Base-by-base conservation (phyloP, 2,329 filamentous ascomycete species). In the Myriosclerotinia curreyana region DNA sequence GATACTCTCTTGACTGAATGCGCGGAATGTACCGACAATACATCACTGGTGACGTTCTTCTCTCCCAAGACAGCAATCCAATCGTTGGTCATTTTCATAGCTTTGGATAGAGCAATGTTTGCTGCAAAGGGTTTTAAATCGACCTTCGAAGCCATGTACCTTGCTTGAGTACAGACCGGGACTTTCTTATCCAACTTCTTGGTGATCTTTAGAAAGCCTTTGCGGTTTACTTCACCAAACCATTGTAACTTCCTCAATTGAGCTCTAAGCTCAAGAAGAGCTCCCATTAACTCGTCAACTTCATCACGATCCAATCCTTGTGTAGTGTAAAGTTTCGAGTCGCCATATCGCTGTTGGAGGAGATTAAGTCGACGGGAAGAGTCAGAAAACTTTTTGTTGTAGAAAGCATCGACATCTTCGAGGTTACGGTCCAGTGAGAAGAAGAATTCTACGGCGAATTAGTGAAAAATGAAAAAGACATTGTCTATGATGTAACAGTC, bases 131-230 rank as follows among this genome's bases (percentile, higher is more conserved):
- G 86, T 69, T 88, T 88, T 2, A 91, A 88, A 70, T 96, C 91
- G 64, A 99, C 94, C 78, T 96, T 96, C 54, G 92, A 92, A 49
- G 90, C 86, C 66, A 99, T 82, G 74, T 98, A 99, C 65, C 87
- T 86, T 74, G 91, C 87, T 79, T 97, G 93, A 0, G 91, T 88
- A 59, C 87, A 84, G 4, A 87, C 85, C 1, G 89, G 83, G 3
- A 97, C 85, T 79, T 96, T 97, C 79, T 99, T 99, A 78, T 99
- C 95, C 53, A 97, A 81, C 78, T 99, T 99, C 81, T 99, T 99
- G 60, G 95, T 96, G 76, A 99, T 99, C 79, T 99, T 99, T 76
- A 96, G 86, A 73, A 99, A 99, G 2, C 95, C 95, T 68, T 91
- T 84, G 60, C 93, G 86, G 76, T 99, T 99, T 73, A 98, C 94